Percentiles rank a stretch among this genome's conserved stretches.
Conservation (phyloP, 768 basidiomycete genomes). For the Naganishia kalamii region DNA sequence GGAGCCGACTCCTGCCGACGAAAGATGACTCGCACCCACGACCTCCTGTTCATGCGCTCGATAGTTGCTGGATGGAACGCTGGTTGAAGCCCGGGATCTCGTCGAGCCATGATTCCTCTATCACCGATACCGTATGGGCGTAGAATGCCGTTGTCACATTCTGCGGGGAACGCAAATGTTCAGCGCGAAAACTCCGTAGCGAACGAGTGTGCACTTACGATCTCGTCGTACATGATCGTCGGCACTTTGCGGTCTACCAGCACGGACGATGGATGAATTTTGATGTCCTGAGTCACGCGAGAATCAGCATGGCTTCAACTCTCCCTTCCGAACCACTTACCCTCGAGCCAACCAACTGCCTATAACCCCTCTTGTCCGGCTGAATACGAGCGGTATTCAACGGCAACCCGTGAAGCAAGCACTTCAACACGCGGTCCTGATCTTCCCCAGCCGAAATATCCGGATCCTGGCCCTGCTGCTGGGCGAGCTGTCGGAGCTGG, state of each 20-base stretch:
- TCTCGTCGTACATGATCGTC: conserved; percentile 86
- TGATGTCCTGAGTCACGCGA: conserved; percentile 54
- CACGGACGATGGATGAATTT: conserved; percentile 84
- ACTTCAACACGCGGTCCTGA: conserved; percentile 63
- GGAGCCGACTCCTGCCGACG: no score
- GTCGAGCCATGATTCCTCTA: conserved; percentile 57
- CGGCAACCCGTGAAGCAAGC: conserved; percentile 68
- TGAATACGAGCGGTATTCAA: conserved; percentile 78
- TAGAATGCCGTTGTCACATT: conserved; percentile 57
- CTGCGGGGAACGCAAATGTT: conserved; percentile 23
- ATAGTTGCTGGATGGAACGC: conserved; percentile 9
- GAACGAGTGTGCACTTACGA: conserved; percentile 60
- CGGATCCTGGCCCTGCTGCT: conserved; percentile 58
- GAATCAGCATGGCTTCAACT: no score
- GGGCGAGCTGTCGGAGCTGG: conserved; percentile 67
- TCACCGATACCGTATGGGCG: conserved; percentile 80
- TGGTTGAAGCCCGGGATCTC: conserved; percentile 30
- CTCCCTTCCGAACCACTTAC: conserved; percentile 30
- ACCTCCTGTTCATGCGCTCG: neutral
- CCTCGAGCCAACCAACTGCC: conserved; percentile 55
- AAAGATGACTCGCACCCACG: no score
- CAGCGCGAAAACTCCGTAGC: neutral
- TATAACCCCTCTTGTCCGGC: conserved; percentile 69
- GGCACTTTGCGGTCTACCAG: conserved; percentile 73
- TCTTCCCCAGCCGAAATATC: conserved; percentile 57